A percentile compares a stretch with the other conserved stretches of the same genome.
Conservation (phyloP, 192 early-diverging fungal genomes). For the Backusella australiensis region DNA sequence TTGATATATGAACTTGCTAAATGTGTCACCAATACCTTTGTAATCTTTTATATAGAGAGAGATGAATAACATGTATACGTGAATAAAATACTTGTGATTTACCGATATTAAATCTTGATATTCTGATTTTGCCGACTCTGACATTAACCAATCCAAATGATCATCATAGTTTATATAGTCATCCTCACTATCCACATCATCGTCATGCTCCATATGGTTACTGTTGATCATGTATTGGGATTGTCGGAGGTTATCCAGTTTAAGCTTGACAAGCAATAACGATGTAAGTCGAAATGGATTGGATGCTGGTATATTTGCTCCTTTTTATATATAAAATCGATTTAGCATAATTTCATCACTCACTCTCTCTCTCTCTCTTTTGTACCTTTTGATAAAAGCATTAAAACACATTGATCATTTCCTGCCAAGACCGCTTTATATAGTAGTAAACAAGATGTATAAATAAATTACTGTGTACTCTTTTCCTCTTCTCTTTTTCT, state of each 20-base stretch:
- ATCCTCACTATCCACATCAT: background rate
- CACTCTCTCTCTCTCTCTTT: background rate
- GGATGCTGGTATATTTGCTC: conserved; percentile 35
- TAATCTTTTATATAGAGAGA: conserved; percentile 9
- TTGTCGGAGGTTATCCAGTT: conserved; percentile 29
- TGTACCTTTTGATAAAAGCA: conserved; percentile 26
- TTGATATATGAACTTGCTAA: conserved; percentile 20
- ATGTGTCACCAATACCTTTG: conserved; percentile 23
- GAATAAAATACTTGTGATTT: background rate
- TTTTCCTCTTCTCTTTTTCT: background rate
- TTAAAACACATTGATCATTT: conserved; percentile 34
- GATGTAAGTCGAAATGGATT: conserved; percentile 40
- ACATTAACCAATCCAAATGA: background rate
- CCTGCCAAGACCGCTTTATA: conserved; percentile 33
- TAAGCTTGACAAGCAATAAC: conserved; percentile 31
- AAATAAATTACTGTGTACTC: background rate
- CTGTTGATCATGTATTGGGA: background rate
- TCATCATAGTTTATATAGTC: background rate
- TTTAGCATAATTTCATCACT: background rate
- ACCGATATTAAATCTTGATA: conserved; percentile 23
- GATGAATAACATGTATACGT: background rate
- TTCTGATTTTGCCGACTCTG: conserved; percentile 18
- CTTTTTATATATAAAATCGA: background rate
- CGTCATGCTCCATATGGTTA: background rate
- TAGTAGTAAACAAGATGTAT: background rate